A percentile compares a stretch with the other conserved stretches of the same genome.
Evolutionary conservation across 73 alveolate genomes (phyloP).

Genomic region (Paramecium pentaurelia): DNA sequence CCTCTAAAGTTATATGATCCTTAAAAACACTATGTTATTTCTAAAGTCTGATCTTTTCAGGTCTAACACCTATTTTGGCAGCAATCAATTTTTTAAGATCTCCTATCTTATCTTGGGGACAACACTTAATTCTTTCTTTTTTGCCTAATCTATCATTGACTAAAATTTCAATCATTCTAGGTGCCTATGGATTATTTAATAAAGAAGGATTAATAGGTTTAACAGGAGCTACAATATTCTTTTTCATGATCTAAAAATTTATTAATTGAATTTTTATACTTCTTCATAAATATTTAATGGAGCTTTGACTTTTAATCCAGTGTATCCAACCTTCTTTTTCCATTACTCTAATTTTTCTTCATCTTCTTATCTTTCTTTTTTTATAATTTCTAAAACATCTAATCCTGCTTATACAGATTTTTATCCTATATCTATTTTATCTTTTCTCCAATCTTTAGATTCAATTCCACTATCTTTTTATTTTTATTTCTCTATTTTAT

Average conservation of each 20-base stretch:
- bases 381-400: constrained; percentile 1
- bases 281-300: constrained; percentile 10
- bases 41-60: constrained; percentile 89
- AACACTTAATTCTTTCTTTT: constrained; percentile 89
- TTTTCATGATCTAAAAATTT: neutral
- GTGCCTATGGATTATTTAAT: constrained; percentile 42
- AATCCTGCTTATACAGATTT: neutral
- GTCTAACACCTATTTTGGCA: constrained; percentile 89
- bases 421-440: neutral
- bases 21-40: constrained; percentile 84
- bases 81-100: constrained; percentile 84
- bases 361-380: constrained; percentile 46
- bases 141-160: constrained; percentile 91
- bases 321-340: constrained; percentile 21
- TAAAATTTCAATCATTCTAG: constrained; percentile 86
- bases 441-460: constrained; percentile 25
- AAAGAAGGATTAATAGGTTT: constrained; percentile 1
- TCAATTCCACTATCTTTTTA: neutral
- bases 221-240: neutral
- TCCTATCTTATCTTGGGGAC: constrained; percentile 85
- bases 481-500: neutral
- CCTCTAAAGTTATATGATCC: constrained; percentile 92
- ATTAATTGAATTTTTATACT: neutral
- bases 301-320: neutral
- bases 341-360: constrained; percentile 11